Evolutionary conservation across 805 yeast species (phyloP).

Genomic region (Pichia cephalocereana): DNA sequence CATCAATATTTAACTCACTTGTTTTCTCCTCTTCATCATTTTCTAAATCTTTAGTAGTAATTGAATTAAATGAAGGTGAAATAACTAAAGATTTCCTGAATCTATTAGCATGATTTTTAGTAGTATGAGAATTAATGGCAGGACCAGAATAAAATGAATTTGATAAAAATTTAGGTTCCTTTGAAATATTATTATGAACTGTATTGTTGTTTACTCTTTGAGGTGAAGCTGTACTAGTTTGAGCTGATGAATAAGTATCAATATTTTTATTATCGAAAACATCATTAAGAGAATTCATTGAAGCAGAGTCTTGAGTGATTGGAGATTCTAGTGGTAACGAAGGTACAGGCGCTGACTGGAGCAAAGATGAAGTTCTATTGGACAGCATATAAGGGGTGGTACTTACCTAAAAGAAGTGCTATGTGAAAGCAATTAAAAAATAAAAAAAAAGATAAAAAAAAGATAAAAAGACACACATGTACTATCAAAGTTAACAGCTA

Average conservation of each 20-base stretch:
- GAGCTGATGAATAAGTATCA: constrained; percentile 29
- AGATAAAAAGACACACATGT: no score
- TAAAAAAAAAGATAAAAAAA: no score
- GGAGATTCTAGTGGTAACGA: neutral
- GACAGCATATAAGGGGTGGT: neutral
- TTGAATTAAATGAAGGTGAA: constrained; percentile 25
- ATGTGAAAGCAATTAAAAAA: no score
- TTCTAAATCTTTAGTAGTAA: constrained; percentile 6
- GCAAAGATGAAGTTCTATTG: neutral
- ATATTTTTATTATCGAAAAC: constrained; percentile 25
- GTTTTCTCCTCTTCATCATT: neutral
- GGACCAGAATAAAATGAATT: constrained; percentile 24
- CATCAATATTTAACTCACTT: constrained; percentile 1
- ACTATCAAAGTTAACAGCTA: no score
- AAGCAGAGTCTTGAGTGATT: constrained; percentile 15
- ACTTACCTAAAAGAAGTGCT: no score
- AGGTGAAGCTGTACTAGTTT: constrained; percentile 28
- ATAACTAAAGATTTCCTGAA: constrained; percentile 25
- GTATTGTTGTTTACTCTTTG: neutral
- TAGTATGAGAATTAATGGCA: constrained; percentile 9
- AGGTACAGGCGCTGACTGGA: neutral
- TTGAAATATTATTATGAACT: neutral
- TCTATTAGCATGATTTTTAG: constrained; percentile 21
- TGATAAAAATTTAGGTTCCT: constrained; percentile 12
- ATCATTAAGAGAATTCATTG: constrained; percentile 26